Base-by-base conservation (phyloP, 106 monocot species). In the Dendrobium nobile region DNA sequence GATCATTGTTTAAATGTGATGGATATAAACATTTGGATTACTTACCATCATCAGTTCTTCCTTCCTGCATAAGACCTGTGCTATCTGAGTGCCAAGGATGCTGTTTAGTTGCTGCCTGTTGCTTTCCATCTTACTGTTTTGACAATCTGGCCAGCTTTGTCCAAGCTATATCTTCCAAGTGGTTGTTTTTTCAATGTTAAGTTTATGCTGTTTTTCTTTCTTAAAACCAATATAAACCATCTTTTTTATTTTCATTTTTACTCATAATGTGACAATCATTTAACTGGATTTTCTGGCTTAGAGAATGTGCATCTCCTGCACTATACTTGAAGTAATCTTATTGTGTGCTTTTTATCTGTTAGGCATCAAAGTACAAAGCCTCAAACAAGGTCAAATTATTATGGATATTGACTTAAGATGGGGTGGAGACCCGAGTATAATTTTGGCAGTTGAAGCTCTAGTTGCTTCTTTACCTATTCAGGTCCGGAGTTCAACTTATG, bases 331-430 rank as follows among this genome's bases (percentile, higher is more conserved):
- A 74, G 48, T 45, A n/a, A 7, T 19, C 41, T 15, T 47, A 4
- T 48, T 76, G 18, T 76, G 15, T 43, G 33, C 11, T 40, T 73
- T 70, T 67, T 80, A 73, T 82, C 40, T 78, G 15, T 82, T 80
- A 97, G 97, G 97, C n/a, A 92, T 98, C 74, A 90, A 92, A 81
- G 88, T 98, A 72, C 97, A 98, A 75, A 94, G 89, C 80, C 80
- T 94, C n/a, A 92, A 89, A 87, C 83, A 98, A 84, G 94, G 97
- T 51, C 97, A 98, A 79, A 89, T 98, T 56, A 98, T 87, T 64
- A 92, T 98, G 97, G 97, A 98, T 82, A 84, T 94, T 86, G 97
- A 98, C 82, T 89, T 98, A n/a, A 87, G 90, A 24, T 98, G 97
- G 97, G 97, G 97, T 80, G 97, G 97, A 80, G 92, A 98, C 78